Evolutionary conservation across 2,329 filamentous ascomycete genomes (phyloP).

Genomic region (Colletotrichum horii): DNA sequence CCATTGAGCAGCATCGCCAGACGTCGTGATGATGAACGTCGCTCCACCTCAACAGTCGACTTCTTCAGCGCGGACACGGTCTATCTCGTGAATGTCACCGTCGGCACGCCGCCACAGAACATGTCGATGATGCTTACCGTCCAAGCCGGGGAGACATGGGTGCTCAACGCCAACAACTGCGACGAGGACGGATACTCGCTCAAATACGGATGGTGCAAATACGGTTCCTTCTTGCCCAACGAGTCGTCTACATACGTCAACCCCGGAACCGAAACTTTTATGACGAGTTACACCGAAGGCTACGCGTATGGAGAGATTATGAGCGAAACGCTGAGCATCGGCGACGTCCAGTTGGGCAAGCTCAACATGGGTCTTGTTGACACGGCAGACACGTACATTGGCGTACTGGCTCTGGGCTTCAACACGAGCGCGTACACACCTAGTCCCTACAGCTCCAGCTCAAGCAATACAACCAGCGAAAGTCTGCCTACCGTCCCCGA

Average conservation of each 20-base stretch:
- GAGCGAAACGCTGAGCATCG: slow-evolving; percentile 59
- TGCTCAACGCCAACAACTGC: background rate
- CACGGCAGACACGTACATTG: slow-evolving; percentile 52
- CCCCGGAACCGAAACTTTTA: slow-evolving; percentile 48
- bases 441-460: slow-evolving; percentile 24
- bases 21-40: background rate
- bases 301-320: slow-evolving; percentile 28
- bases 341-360: slow-evolving; percentile 46
- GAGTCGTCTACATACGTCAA: slow-evolving; percentile 53
- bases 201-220: background rate
- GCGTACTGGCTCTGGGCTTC: slow-evolving; percentile 67
- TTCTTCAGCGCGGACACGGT: background rate
- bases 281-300: slow-evolving; percentile 65
- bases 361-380: slow-evolving; percentile 62
- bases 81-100: slow-evolving; percentile 11
- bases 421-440: slow-evolving; percentile 49
- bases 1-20: background rate
- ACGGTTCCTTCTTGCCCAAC: slow-evolving; percentile 35
- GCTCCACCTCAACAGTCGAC: background rate
- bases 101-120: slow-evolving; percentile 14
- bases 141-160: background rate
- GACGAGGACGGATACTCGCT: background rate
- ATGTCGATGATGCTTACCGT: background rate
- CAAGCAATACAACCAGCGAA: background rate
- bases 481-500: slow-evolving; percentile 65